Conservation (phyloP, 495 filamentous ascomycete genomes). For the Schizothecium vesticola region DNA sequence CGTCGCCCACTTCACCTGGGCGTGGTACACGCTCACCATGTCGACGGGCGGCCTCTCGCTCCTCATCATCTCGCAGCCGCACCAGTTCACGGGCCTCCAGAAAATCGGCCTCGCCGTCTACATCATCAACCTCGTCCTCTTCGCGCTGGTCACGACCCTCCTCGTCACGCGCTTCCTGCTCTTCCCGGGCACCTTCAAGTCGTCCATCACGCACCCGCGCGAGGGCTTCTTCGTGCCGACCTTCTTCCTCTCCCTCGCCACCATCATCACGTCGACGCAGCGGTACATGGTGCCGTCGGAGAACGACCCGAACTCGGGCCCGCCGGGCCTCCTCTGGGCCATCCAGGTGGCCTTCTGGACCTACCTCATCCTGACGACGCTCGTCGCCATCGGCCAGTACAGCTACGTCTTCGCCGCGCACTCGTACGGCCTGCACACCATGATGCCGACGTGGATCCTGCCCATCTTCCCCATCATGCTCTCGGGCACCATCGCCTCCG, state of each 20-base stretch:
- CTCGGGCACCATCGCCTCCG: slow-evolving; percentile 46
- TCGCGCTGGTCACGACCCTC: slow-evolving; percentile 45
- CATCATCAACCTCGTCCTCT: slow-evolving; percentile 58
- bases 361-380: slow-evolving; percentile 41
- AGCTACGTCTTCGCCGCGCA: slow-evolving; percentile 42
- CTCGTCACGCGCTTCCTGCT: slow-evolving; percentile 55
- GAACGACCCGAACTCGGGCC: slow-evolving; percentile 33
- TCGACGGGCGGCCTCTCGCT: slow-evolving; percentile 62
- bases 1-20: slow-evolving; percentile 66
- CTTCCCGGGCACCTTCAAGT: slow-evolving; percentile 44
- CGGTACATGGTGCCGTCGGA: slow-evolving; percentile 49
- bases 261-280: slow-evolving; percentile 56
- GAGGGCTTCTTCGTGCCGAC: slow-evolving; percentile 66
- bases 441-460: slow-evolving; percentile 55
- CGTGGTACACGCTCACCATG: slow-evolving; percentile 68
- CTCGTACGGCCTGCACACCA: slow-evolving; percentile 32
- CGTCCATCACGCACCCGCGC: slow-evolving; percentile 54
- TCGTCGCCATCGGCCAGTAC: slow-evolving; percentile 49
- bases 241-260: slow-evolving; percentile 61
- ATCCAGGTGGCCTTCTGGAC: slow-evolving; percentile 50
- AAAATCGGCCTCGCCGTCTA: slow-evolving; percentile 59
- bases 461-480: slow-evolving; percentile 55
- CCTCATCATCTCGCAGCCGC: slow-evolving; percentile 53
- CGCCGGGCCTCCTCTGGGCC: slow-evolving; percentile 33
- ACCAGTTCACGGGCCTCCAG: slow-evolving; percentile 52